phyloP scores from a whole-genome alignment of 2,329 filamentous ascomycete genomes.

The Pseudopithomyces chartarum region DNA sequence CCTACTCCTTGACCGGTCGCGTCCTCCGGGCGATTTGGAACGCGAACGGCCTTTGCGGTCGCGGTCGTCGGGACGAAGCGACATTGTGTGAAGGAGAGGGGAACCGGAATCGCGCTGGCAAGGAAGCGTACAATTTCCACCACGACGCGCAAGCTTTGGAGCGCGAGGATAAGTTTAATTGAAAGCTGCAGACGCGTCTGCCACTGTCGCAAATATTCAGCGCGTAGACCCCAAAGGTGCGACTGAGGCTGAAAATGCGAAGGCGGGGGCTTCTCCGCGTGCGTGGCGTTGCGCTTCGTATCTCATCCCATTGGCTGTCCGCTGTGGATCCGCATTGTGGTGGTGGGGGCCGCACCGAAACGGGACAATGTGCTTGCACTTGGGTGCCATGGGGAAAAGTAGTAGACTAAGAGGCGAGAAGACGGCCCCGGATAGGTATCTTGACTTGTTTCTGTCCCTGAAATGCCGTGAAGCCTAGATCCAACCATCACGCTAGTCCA shows the following conservation, averaged over 20 bases:
- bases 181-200: slow-evolving; percentile 3
- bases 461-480: not conserved
- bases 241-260: slow-evolving; percentile 19
- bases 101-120: not conserved
- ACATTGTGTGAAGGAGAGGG: slow-evolving; percentile 33
- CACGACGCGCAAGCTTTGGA: not conserved
- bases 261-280: slow-evolving; percentile 17
- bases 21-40: slow-evolving; percentile 49
- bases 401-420: not conserved
- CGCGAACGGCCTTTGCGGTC: slow-evolving; percentile 47
- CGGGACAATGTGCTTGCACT: slow-evolving; percentile 6
- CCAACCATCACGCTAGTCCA: not conserved
- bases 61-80: slow-evolving; percentile 48
- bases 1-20: slow-evolving; percentile 46
- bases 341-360: slow-evolving; percentile 18
- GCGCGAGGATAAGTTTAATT: not conserved
- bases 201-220: slow-evolving; percentile 3
- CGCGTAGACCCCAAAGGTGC: not conserved
- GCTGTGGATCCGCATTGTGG: not conserved
- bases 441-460: not conserved
- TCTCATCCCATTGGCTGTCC: slow-evolving; percentile 10
- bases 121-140: not conserved
- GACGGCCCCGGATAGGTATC: not conserved
- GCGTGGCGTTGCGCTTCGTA: slow-evolving; percentile 15
- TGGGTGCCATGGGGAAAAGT: not conserved